A percentile compares a stretch with the other conserved stretches of the same genome.
phyloP scores from a whole-genome alignment of 1,139 yeast species.

The Protomyces inundatus region DNA sequence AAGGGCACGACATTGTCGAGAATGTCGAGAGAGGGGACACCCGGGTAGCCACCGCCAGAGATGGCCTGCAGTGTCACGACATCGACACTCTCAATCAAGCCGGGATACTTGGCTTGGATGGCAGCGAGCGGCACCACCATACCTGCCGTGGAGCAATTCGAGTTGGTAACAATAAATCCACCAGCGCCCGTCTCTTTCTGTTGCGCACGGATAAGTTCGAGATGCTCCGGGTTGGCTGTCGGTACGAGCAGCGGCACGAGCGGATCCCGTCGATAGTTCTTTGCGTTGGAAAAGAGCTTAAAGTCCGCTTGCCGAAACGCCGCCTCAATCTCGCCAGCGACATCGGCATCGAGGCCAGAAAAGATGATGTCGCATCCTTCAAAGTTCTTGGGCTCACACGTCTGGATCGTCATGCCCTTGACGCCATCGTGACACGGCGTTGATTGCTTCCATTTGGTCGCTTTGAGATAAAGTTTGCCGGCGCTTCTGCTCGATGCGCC shows the following conservation, averaged over 20 bases:
- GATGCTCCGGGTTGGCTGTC: slow-evolving; percentile 89
- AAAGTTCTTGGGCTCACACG: slow-evolving; percentile 71
- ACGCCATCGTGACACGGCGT: slow-evolving; percentile 68
- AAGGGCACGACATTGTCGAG: slow-evolving; percentile 91
- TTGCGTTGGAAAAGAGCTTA: slow-evolving; percentile 87
- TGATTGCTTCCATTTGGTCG: slow-evolving; percentile 94
- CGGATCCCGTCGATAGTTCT: slow-evolving; percentile 83
- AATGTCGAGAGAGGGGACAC: slow-evolving; percentile 91
- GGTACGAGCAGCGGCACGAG: slow-evolving; percentile 94
- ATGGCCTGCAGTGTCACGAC: slow-evolving; percentile 95
- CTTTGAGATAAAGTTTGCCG: slow-evolving; percentile 77
- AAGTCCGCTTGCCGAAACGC: slow-evolving; percentile 77
- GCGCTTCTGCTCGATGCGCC: slow-evolving; percentile 96
- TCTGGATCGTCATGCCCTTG: slow-evolving; percentile 58
- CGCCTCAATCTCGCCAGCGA: slow-evolving; percentile 80
- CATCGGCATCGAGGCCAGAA: slow-evolving; percentile 89
- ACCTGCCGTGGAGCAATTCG: slow-evolving; percentile 98
- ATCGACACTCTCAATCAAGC: slow-evolving; percentile 73
- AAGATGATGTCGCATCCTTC: slow-evolving; percentile 89
- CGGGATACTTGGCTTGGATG: slow-evolving; percentile 74
- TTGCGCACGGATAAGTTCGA: slow-evolving; percentile 64
- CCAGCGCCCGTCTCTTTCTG: slow-evolving; percentile 49
- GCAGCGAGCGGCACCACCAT: slow-evolving; percentile 95
- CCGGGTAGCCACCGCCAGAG: slow-evolving; percentile 98
- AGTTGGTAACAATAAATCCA: slow-evolving; percentile 89